Evolutionary conservation across 495 filamentous ascomycete species (phyloP).

Genomic region (Tuber umbilicatum): DNA sequence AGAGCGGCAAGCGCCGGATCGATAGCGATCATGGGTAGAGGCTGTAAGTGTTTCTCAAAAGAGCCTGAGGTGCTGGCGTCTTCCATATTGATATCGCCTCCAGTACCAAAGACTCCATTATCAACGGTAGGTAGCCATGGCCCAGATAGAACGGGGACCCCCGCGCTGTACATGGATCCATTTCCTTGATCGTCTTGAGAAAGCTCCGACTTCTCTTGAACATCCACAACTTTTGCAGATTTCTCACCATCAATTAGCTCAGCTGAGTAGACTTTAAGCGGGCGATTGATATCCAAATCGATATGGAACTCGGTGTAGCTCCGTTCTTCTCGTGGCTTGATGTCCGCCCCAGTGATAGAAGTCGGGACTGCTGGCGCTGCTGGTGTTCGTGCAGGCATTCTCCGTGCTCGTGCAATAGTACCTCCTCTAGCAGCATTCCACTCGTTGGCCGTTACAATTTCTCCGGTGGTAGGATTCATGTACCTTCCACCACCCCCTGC

Average conservation of each 20-base stretch:
- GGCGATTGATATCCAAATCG: conserved; percentile 77
- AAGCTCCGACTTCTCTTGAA: conserved; percentile 36
- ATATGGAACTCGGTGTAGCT: conserved; percentile 97
- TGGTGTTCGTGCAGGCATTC: conserved; percentile 43
- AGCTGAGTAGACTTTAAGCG: conserved; percentile 68
- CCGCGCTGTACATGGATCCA: conserved; percentile 2
- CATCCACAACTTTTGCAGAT: conserved; percentile 28
- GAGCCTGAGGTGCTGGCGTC: conserved; percentile 19
- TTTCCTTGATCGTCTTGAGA: conserved; percentile 7
- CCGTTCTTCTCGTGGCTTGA: conserved; percentile 92
- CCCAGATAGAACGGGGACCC: not conserved
- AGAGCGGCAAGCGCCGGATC: conserved; percentile 35
- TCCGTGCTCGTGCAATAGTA: conserved; percentile 44
- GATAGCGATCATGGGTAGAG: conserved; percentile 23
- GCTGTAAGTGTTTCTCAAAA: conserved; percentile 20
- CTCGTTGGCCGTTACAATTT: conserved; percentile 45
- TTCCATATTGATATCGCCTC: conserved; percentile 32
- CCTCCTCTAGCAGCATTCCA: conserved; percentile 47
- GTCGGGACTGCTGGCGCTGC: conserved; percentile 57
- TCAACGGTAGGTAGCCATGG: not conserved
- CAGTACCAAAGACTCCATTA: conserved; percentile 11
- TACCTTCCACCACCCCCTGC: conserved; percentile 75
- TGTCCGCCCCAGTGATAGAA: conserved; percentile 70
- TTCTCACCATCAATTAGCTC: conserved; percentile 68
- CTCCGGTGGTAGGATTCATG: conserved; percentile 50